These are phyloP conservation scores for Trifolium subterraneum DNA, from an alignment of 306 rosid genomes.

Conservation along the genomic window DNA sequence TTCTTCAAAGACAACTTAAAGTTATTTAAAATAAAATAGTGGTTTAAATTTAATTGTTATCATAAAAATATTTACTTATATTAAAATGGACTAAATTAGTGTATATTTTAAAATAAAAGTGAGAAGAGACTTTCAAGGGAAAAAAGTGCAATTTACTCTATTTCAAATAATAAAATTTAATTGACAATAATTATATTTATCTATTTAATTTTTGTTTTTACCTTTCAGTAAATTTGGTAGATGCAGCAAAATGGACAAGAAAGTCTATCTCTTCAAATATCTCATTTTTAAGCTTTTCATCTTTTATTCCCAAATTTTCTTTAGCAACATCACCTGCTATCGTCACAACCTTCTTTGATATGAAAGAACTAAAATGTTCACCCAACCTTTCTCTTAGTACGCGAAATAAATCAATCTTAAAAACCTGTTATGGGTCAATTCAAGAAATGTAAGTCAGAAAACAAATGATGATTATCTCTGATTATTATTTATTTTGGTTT, in stretches of 20 bases:
- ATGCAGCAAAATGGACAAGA: slow-evolving; percentile 46
- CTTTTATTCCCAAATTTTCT: slow-evolving; percentile 42
- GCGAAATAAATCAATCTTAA: slow-evolving; percentile 57
- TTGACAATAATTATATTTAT: neutral
- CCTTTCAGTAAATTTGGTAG: slow-evolving; percentile 58
- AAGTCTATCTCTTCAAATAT: slow-evolving; percentile 38
- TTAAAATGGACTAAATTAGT: too few species aligned
- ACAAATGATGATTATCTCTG: too few species aligned
- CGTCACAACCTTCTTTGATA: slow-evolving; percentile 40
- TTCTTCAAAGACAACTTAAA: too few species aligned
- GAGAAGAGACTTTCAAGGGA: too few species aligned
- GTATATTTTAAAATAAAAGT: too few species aligned
- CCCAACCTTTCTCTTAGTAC: slow-evolving; percentile 55
- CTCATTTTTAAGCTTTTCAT: slow-evolving; percentile 23
- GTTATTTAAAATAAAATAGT: too few species aligned
- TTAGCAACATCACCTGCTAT: slow-evolving; percentile 48
- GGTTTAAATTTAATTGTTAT: too few species aligned
- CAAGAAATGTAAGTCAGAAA: too few species aligned
- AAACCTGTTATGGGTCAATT: slow-evolving; percentile 30
- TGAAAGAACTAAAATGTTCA: slow-evolving; percentile 35
- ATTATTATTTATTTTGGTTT: too few species aligned
- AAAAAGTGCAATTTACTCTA: too few species aligned
- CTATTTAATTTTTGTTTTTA: neutral
- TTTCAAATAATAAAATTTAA: neutral
- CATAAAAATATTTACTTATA: too few species aligned